Evolutionary conservation across 139 green algal species (phyloP).

Genomic region (Picochlorum costavermella): DNA sequence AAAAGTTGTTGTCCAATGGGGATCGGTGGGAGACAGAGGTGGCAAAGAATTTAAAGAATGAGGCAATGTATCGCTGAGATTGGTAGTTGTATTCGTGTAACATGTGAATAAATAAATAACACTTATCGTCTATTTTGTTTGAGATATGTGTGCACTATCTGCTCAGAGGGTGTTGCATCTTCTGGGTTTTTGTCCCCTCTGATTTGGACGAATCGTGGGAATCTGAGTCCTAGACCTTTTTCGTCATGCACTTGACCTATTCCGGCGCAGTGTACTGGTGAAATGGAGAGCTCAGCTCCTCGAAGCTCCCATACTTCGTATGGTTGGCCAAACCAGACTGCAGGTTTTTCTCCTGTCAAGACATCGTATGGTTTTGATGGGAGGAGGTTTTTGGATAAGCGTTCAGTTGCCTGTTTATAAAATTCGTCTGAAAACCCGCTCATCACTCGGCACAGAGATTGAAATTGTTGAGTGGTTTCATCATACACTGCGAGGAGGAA

Average conservation of each 20-base stretch:
- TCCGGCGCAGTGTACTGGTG: constrained; percentile 42
- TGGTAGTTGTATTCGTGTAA: background rate
- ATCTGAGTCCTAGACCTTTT: constrained; percentile 56
- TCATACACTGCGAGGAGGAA: constrained; percentile 85
- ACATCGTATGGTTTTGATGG: constrained; percentile 60
- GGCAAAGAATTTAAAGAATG: constrained; percentile 77
- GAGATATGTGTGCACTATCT: constrained; percentile 34
- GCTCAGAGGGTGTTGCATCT: constrained; percentile 70
- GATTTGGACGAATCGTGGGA: constrained; percentile 39
- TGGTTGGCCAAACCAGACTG: constrained; percentile 67
- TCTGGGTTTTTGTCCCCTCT: constrained; percentile 84
- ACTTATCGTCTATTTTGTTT: constrained; percentile 4
- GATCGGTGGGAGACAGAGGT: constrained; percentile 98
- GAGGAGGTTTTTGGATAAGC: constrained; percentile 23
- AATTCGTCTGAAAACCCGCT: constrained; percentile 84
- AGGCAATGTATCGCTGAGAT: constrained; percentile 65
- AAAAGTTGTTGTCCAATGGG: constrained; percentile 97
- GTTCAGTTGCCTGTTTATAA: constrained; percentile 55
- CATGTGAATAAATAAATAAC: background rate
- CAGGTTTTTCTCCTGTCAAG: constrained; percentile 44
- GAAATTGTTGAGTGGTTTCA: constrained; percentile 52
- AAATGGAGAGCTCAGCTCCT: constrained; percentile 67
- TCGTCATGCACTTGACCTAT: constrained; percentile 26
- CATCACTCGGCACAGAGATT: constrained; percentile 76
- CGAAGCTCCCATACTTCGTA: constrained; percentile 61